Evolutionary conservation across 139 green algal species (phyloP), one percentile per base, ranked within the genome.

Genomic region (Ettlia oleoabundans): DNA sequence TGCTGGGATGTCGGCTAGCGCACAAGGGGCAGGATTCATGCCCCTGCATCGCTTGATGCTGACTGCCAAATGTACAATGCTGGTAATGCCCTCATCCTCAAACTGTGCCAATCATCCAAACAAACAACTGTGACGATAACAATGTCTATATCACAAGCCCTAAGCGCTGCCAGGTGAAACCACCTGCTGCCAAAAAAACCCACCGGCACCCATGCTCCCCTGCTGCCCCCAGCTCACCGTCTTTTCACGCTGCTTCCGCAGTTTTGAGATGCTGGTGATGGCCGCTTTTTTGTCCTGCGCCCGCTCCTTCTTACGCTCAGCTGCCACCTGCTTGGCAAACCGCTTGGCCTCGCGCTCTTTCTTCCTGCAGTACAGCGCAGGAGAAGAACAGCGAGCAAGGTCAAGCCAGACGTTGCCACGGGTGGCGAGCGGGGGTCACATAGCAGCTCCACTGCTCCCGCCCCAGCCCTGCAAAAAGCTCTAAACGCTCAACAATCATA

Each of bases 331-430:
- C 89, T 99, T 99, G 65, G 79, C 78, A 83, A 95, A 99, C 75
- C 90, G 91, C 94, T 98, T 99, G 38, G 81, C 62, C 86, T 98
- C 94, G 4, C 96, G 90, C 83, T 95, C 88, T 89, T 98, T 98
- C 33, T 92, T 89, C 75, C 93, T 95, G 90, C 74, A 78, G 55
- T 1, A 53, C 32, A 8, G 22, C n/a, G 3, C 70, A 38, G 18
- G 52, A 32, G 55, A 15, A 65, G 55, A 22, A 73, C 35, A 35
- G 66, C 2, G 1, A 47, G 32, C 32, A 71, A 35, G 4, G 5
- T 51, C 28, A n/a, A 15, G 15, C 10, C 15, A 58, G 47, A 15
- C 47, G 15, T 10, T 15, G n/a, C n/a, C n/a, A n/a, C n/a, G n/a
- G n/a, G n/a, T n/a, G n/a, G n/a, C n/a, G n/a, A n/a, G n/a, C n/a